Base-by-base conservation (phyloP, 2,329 filamentous ascomycete species). In the Beauveria asiatica region DNA sequence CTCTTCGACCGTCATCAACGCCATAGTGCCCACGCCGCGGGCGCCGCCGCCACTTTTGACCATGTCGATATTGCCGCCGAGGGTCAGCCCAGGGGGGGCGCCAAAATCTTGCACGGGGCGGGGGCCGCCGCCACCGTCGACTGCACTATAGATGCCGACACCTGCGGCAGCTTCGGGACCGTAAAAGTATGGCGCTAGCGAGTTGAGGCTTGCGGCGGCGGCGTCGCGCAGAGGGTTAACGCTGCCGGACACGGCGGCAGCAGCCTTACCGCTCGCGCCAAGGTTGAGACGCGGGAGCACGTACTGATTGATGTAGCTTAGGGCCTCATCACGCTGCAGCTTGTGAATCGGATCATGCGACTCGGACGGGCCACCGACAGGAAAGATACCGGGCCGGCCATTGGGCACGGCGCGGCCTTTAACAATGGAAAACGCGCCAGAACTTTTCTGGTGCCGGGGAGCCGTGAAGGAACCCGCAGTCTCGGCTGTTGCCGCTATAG, bases 281-380 rank as follows among this genome's bases (percentile, higher is more conserved):
- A 83, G 73, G 64, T 83, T 83, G 17, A 84, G 75, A 4, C 80
- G 79, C 19, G 85, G 84, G 39, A 87, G 75, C 2, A 88, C 83
- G 64, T 85, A 86, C 70, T 88, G 84, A 70, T 88, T 87, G 71
- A 88, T 86, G 71, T 86, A 87, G 69, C 80, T 82, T 45, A 88
- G 80, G 0, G 83, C 83, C 67, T 87, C 84, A 65, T 87, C 84
- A 13, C 83, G 80, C 70, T 85, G 83, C 64, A 87, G 83, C 74
- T 87, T 87, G 64, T 79, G 80, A 27, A 86, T 78, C 1, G 84
- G 83, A 65, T 87, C 84, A 61, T 80, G 77, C 1, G 76, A 72
- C 60, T 78, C 78, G 6, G 76, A 75, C 52, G 76, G 76, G 1
- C 75, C 68, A 0, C 75, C 74, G 2, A 75, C 71, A 1, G 83